Percentiles rank a stretch among this genome's conserved stretches.
These are phyloP conservation scores for Anethum foeniculum DNA, from an alignment of 140 eudicot species.

Conservation along the genomic window DNA sequence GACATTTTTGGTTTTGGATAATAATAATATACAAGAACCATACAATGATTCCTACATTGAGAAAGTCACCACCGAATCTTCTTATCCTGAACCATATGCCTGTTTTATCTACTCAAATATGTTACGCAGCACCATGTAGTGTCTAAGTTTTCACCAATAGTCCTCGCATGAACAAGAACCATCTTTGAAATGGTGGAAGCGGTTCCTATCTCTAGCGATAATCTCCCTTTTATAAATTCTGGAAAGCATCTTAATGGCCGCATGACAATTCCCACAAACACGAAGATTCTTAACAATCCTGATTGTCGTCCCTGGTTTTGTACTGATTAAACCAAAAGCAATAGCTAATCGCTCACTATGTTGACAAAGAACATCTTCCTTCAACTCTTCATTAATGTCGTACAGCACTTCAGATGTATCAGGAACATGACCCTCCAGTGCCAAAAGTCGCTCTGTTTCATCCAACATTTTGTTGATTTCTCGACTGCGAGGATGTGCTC, in stretches of 20 bases:
- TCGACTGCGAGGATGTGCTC: constrained; percentile 27
- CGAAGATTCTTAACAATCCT: constrained; percentile 40
- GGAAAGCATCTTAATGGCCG: constrained; percentile 29
- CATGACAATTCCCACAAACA: constrained; percentile 33
- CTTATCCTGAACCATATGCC: neutral
- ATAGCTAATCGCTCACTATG: constrained; percentile 34
- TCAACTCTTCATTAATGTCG: constrained; percentile 25
- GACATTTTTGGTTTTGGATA: neutral
- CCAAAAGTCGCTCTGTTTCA: constrained; percentile 22
- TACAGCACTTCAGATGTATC: constrained; percentile 36
- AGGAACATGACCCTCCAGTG: constrained; percentile 26
- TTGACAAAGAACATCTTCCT: constrained; percentile 22
- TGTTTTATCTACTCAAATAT: neutral
- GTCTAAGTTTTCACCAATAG: constrained; percentile 27
- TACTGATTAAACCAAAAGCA: constrained; percentile 33
- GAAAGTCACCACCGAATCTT: neutral
- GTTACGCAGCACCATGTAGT: constrained; percentile 4
- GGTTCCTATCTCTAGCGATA: constrained; percentile 39
- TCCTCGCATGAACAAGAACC: constrained; percentile 52
- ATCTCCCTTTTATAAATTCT: constrained; percentile 31
- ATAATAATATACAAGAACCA: neutral
- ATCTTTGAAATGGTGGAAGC: constrained; percentile 45
- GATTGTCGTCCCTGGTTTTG: constrained; percentile 31
- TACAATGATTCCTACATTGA: constrained; percentile 7
- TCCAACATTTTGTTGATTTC: constrained; percentile 30